Evolutionary conservation across 345 rosid species (phyloP).

Genomic region (Zanthoxylum bungeanum): DNA sequence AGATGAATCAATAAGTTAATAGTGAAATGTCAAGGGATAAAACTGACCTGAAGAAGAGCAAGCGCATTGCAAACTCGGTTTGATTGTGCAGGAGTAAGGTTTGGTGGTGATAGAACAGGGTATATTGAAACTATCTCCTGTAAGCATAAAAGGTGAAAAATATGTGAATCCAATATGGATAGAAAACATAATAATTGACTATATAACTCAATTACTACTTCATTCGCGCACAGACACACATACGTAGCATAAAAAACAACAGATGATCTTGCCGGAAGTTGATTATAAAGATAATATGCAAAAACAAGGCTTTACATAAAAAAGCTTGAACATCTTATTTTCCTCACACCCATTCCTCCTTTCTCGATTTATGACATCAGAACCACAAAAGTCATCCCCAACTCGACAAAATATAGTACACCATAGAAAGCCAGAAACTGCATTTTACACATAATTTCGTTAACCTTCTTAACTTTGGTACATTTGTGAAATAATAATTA

Average conservation of each 20-base stretch:
- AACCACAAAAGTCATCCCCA: not conserved
- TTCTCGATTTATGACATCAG: not conserved
- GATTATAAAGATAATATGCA: not conserved
- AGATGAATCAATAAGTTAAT: slow-evolving; percentile 9
- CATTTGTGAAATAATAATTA: no score
- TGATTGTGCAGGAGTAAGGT: slow-evolving; percentile 83
- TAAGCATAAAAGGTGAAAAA: slow-evolving; percentile 4
- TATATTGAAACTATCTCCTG: slow-evolving; percentile 98
- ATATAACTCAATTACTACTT: not conserved
- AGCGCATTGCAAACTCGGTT: slow-evolving; percentile 98
- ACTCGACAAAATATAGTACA: not conserved
- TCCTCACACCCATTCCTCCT: not conserved
- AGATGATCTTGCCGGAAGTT: not conserved
- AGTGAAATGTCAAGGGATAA: not conserved
- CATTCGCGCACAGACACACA: not conserved
- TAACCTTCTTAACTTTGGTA: no score
- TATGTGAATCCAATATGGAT: not conserved
- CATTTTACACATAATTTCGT: no score
- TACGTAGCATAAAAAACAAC: not conserved
- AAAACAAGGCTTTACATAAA: not conserved
- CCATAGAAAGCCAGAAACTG: not conserved
- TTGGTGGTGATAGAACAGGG: slow-evolving; percentile 93
- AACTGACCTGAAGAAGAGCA: slow-evolving; percentile 91
- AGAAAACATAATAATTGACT: not conserved
- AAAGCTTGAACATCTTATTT: not conserved